These are phyloP conservation scores for Xylaria flabelliformis DNA, from an alignment of 495 filamentous ascomycete species.

Conservation along the genomic window DNA sequence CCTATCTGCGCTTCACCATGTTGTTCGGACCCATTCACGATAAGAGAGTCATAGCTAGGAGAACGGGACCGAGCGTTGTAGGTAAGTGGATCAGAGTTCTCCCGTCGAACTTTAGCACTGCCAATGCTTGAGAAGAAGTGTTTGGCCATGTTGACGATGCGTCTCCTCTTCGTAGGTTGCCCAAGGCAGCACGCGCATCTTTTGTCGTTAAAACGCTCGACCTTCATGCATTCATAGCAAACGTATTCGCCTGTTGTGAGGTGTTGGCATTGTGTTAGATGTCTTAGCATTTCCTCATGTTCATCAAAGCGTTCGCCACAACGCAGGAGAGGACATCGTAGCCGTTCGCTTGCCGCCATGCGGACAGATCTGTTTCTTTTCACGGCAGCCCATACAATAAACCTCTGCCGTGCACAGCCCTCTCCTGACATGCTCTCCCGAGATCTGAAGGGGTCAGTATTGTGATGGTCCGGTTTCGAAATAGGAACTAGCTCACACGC, in stretches of 20 bases:
- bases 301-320: conserved; percentile 49
- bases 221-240: conserved; percentile 55
- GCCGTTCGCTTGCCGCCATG: conserved; percentile 48
- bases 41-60: conserved; percentile 54
- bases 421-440: conserved; percentile 46
- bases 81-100: conserved; percentile 12
- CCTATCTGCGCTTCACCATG: conserved; percentile 12
- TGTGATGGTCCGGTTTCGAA: conserved; percentile 2
- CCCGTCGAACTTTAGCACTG: conserved; percentile 43
- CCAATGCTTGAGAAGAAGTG: conserved; percentile 56
- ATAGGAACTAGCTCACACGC: conserved; percentile 37
- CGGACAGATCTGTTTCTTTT: conserved; percentile 54
- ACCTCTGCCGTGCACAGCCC: conserved; percentile 54
- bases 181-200: conserved; percentile 54
- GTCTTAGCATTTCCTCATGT: conserved; percentile 56
- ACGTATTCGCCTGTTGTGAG: conserved; percentile 54
- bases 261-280: conserved; percentile 48
- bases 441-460: conserved; percentile 48
- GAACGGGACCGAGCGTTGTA: conserved; percentile 42
- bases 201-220: conserved; percentile 55
- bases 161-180: conserved; percentile 53
- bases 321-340: conserved; percentile 52
- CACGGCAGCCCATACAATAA: conserved; percentile 58
- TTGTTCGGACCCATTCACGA: conserved; percentile 29
- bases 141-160: conserved; percentile 55